Percentiles rank a stretch among this genome's conserved stretches.
These are phyloP conservation scores for Kitagawia praeruptora DNA, from an alignment of 129 eudicot species.

Conservation along the genomic window DNA sequence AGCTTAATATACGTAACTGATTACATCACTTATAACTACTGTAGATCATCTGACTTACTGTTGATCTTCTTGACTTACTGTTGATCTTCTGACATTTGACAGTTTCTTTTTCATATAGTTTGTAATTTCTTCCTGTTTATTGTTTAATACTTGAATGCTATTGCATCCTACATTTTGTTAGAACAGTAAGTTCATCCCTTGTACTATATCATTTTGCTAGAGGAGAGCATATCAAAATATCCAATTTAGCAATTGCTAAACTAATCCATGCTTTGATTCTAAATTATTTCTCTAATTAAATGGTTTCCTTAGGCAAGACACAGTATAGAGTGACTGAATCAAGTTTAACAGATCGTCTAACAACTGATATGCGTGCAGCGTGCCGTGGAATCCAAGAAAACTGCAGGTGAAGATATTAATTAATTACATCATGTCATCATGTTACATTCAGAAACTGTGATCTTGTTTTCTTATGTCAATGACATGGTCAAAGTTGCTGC, in stretches of 20 bases:
- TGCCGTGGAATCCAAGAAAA: slow-evolving; percentile 41
- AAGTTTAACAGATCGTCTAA: slow-evolving; percentile 64
- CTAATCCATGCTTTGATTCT: neutral
- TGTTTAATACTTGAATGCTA: neutral
- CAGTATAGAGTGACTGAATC: slow-evolving; percentile 68
- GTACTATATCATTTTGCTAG: neutral
- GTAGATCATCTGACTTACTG: too few species aligned
- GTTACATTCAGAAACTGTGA: neutral
- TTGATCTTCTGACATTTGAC: too few species aligned
- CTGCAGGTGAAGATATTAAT: slow-evolving; percentile 50
- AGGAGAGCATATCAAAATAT: neutral
- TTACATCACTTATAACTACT: too few species aligned
- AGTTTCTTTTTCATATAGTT: too few species aligned
- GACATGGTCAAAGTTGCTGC: neutral
- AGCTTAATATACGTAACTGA: too few species aligned
- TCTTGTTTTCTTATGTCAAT: neutral
- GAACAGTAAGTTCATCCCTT: neutral
- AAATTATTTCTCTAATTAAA: neutral
- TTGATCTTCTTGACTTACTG: too few species aligned
- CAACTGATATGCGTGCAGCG: slow-evolving; percentile 50
- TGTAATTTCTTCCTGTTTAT: neutral
- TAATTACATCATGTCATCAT: neutral
- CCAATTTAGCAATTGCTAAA: neutral
- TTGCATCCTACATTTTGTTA: too few species aligned
- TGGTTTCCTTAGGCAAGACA: slow-evolving; percentile 36